These are phyloP conservation scores for Coemansia sp. DNA, from an alignment of 192 early-diverging fungal species.

Conservation along the genomic window DNA sequence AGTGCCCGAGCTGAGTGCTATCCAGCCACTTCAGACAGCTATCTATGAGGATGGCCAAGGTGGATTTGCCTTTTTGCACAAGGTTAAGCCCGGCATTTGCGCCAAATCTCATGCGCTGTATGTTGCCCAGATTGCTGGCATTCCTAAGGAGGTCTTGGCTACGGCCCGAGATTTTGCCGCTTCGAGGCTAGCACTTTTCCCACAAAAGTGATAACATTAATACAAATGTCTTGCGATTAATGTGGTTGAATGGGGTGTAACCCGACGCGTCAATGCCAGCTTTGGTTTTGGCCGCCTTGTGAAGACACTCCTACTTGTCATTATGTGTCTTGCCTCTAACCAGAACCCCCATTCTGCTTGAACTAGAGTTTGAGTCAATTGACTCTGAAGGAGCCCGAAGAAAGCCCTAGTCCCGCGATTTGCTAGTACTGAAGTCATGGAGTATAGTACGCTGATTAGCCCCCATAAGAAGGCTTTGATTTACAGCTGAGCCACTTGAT, in stretches of 20 bases:
- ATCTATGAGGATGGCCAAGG: conserved; percentile 43
- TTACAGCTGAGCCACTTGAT: too few species aligned
- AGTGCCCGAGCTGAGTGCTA: conserved; percentile 16
- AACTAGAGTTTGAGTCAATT: too few species aligned
- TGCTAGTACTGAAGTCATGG: too few species aligned
- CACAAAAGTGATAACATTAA: neutral
- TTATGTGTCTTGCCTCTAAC: too few species aligned
- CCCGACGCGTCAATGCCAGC: too few species aligned
- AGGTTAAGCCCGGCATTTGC: conserved; percentile 65
- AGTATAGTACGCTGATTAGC: too few species aligned
- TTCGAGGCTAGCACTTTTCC: neutral
- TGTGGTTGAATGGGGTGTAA: too few species aligned
- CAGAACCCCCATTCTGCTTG: too few species aligned
- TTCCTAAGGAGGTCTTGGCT: conserved; percentile 52
- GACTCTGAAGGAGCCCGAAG: neutral
- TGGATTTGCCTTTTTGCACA: conserved; percentile 61
- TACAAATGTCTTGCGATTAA: neutral
- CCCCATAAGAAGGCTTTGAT: too few species aligned
- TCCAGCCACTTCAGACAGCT: conserved; percentile 29
- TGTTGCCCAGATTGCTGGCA: conserved; percentile 68
- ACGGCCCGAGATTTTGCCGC: conserved; percentile 32
- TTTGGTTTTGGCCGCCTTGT: too few species aligned
- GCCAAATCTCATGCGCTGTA: conserved; percentile 68
- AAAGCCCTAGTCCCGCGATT: too few species aligned
- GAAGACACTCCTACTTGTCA: too few species aligned